These are phyloP conservation scores for Cutaneotrichosporon dermatis DNA, from an alignment of 1,284 basidiomycete genomes.

Conservation along the genomic window DNA sequence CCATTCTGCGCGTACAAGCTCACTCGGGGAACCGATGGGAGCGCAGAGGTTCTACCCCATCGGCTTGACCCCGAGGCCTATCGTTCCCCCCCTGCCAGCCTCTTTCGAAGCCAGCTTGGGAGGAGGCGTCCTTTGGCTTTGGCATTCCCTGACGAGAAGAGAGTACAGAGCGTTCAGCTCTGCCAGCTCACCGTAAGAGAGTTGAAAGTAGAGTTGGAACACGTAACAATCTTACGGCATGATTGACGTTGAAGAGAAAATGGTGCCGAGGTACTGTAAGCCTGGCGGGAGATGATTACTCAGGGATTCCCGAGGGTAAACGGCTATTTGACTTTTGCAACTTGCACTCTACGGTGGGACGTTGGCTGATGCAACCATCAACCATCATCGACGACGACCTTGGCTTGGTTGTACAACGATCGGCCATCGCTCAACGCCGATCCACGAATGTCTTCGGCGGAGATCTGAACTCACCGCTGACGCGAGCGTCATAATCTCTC, in stretches of 20 bases:
- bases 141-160: neutral
- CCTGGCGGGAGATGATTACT: neutral
- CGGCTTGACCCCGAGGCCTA: neutral
- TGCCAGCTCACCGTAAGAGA: too few species aligned
- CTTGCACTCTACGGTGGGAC: too few species aligned
- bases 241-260: neutral
- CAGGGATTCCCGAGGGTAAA: neutral
- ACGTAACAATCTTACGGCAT: constrained; percentile 3
- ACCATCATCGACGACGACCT: too few species aligned
- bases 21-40: neutral
- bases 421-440: too few species aligned
- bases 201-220: neutral
- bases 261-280: constrained; percentile 1
- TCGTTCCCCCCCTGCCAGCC: neutral
- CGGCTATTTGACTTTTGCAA: too few species aligned
- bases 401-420: too few species aligned
- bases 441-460: too few species aligned
- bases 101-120: neutral
- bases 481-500: too few species aligned
- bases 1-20: neutral
- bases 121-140: neutral
- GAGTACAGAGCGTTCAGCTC: neutral
- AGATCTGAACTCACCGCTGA: too few species aligned
- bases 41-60: neutral
- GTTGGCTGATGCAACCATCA: too few species aligned